Evolutionary conservation across 208 protist genomes (phyloP).

Genomic region (Herpetomonas tarakana): DNA sequence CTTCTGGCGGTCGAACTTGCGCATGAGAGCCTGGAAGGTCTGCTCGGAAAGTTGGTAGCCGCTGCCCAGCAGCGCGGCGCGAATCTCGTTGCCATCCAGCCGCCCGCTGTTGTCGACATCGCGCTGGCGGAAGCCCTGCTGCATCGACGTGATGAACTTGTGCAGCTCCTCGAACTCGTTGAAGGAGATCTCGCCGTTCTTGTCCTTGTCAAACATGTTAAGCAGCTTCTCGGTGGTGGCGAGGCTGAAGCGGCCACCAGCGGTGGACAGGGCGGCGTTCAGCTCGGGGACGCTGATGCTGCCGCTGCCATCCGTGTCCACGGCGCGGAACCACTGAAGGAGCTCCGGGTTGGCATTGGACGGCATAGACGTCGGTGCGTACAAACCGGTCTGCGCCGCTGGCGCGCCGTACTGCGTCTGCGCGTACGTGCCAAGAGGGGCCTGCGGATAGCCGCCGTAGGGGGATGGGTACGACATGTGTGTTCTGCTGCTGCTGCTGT

Average conservation of each 20-base stretch:
- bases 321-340: constrained; percentile 71
- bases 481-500: too few species aligned
- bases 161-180: constrained; percentile 78
- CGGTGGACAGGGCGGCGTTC: constrained; percentile 56
- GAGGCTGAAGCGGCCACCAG: constrained; percentile 59
- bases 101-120: constrained; percentile 53
- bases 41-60: constrained; percentile 61
- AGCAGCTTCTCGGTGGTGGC: constrained; percentile 78
- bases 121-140: constrained; percentile 57
- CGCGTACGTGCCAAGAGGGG: constrained; percentile 21
- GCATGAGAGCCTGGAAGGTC: constrained; percentile 83
- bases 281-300: constrained; percentile 75
- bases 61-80: constrained; percentile 40
- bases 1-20: constrained; percentile 77
- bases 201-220: constrained; percentile 78
- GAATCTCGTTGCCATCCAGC: constrained; percentile 68
- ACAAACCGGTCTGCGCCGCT: constrained; percentile 3
- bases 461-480: constrained; percentile 19
- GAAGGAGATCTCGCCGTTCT: constrained; percentile 56
- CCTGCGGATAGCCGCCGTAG: not conserved
- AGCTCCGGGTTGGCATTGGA: constrained; percentile 36
- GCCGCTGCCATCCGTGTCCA: constrained; percentile 72
- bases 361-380: constrained; percentile 9
- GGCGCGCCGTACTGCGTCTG: constrained; percentile 11
- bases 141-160: constrained; percentile 73